Evolutionary conservation across 768 basidiomycete species (phyloP).

Genomic region (Royoungia palumana): DNA sequence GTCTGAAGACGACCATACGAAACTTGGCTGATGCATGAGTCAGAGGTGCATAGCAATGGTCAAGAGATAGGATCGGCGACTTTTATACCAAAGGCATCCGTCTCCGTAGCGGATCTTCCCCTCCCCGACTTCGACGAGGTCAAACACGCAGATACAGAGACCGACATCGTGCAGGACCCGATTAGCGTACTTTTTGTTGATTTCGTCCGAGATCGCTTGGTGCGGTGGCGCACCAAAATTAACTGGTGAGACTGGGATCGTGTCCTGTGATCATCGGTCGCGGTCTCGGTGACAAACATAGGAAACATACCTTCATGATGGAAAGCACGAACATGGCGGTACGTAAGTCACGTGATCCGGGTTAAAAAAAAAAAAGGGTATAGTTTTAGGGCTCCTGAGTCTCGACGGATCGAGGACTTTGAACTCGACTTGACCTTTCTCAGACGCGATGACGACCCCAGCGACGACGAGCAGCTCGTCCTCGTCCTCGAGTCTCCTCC

Average conservation of each 20-base stretch:
- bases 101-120: slow-evolving; percentile 95
- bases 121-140: slow-evolving; percentile 81
- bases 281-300: neutral
- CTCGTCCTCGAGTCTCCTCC: slow-evolving; percentile 41
- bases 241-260: slow-evolving; percentile 82
- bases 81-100: slow-evolving; percentile 92
- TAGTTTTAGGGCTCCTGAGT: neutral
- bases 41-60: neutral
- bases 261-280: slow-evolving; percentile 57
- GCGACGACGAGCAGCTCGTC: slow-evolving; percentile 25
- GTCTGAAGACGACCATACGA: slow-evolving; percentile 86
- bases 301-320: slow-evolving; percentile 37
- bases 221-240: slow-evolving; percentile 77
- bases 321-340: slow-evolving; percentile 44
- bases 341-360: slow-evolving; percentile 13
- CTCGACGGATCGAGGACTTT: neutral
- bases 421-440: neutral
- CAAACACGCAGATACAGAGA: slow-evolving; percentile 86
- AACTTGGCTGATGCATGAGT: slow-evolving; percentile 62
- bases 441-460: slow-evolving; percentile 15
- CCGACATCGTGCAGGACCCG: slow-evolving; percentile 87
- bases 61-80: slow-evolving; percentile 36
- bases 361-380: slow-evolving; percentile 4
- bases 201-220: slow-evolving; percentile 75
- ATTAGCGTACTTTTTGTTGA: slow-evolving; percentile 97